Evolutionary conservation across 176 grass and related monocot species (phyloP), one percentile per base, ranked within the genome.

Genomic region (Echinochloa phyllopogon): DNA sequence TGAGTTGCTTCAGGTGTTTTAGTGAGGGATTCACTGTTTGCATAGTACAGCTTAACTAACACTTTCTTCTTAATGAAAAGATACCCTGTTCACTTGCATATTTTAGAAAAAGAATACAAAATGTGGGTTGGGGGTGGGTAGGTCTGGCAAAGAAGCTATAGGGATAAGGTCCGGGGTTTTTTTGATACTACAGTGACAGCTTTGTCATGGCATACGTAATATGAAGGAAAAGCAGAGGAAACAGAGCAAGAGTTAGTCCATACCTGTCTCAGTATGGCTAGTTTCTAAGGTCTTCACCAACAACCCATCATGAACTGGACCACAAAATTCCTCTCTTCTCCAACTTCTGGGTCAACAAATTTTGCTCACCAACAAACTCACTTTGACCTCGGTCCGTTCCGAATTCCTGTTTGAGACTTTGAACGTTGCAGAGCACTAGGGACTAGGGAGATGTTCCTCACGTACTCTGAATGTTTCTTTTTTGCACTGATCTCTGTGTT

Each of bases 211-310:
- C 77, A 65, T 74, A 20, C 68, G 57, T 44, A 74, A 81, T 20
- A 44, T 27, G 42, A 53, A 39, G 39, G 70, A 4, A 25, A 48
- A 47, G 21, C 2, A 20, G 10, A 52, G 29, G 18, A 52, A 36
- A 21, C 70, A 18, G 37, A 43, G n/a, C 33, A n/a, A 72, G 45
- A 12, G 16, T 55, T 37, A 43, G 23, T 40, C 37, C 25, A 15
- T 51, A 14, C 6, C 9, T 33, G 20, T 40, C 70, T 78, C 60
- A 11, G 43, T 79, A 14, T 37, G 49, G 38, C 24, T 14, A 48
- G 80, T 78, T 49, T 70, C 27, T 42, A 27, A 86, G 41, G 40
- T 78, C 74, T 16, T 59, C 78, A 76, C 78, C 62, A 76, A 76
- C 62, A 76, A 76, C 62, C 71, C 69, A 82, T 9, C 29, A 56